Evolutionary conservation across 1,284 basidiomycete genomes (phyloP), one percentile per base, ranked within the genome.

Genomic region (Coriolopsis trogii): DNA sequence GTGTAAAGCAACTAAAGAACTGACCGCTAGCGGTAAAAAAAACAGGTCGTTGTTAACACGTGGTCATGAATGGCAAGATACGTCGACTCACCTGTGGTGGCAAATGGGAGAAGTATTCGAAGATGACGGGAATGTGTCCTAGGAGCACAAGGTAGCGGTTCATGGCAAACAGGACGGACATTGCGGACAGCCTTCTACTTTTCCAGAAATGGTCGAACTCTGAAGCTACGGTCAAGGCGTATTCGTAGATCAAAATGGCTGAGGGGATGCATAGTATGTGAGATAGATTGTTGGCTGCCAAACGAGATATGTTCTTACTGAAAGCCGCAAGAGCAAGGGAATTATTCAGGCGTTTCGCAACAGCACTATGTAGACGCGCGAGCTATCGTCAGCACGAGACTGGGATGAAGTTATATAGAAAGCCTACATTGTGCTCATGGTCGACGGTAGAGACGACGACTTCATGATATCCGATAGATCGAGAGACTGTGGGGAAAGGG

Each of bases 211-310:
- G 18, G 13, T 57, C 51, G 20, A 57, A 18, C 30, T 57, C 55
- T 3, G 33, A 23, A 8, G 47, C 25, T 8, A 60, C 6, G 6
- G 50, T 57, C 37, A 60, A 39, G 12, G 49, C 15, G 28, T 60
- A 60, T 41, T 60, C 58, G 31, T 55, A 60, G 41, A 55, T 57
- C 12, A 57, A 39, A 1, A 53, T 41, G 15, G 55, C 58, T 60
- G n/a, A n/a, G n/a, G n/a, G n/a, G n/a, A n/a, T n/a, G n/a, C n/a
- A n/a, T n/a, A n/a, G n/a, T n/a, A n/a, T n/a, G n/a, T n/a, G n/a
- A n/a, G n/a, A n/a, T n/a, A n/a, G n/a, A n/a, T n/a, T n/a, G n/a
- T n/a, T n/a, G n/a, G n/a, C n/a, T n/a, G n/a, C n/a, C n/a, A n/a
- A n/a, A n/a, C n/a, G n/a, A n/a, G 40, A 31, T 16, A 31, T 6